Conservation (phyloP, 495 filamentous ascomycete genomes). For the Xylaria flabelliformis region DNA sequence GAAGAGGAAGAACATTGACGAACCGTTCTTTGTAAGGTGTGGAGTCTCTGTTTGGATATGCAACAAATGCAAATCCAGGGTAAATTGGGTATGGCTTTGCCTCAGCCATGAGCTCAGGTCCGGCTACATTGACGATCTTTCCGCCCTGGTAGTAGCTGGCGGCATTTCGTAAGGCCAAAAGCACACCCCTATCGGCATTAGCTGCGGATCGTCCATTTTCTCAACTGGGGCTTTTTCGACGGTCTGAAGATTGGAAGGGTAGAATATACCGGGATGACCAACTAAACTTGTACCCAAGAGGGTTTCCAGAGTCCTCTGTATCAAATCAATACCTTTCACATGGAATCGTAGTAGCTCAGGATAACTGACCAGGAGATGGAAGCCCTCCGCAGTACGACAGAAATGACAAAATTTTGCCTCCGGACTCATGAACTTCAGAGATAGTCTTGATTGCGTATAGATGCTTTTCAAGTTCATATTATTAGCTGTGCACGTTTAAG, state of each 20-base stretch:
- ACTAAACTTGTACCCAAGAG: constrained; percentile 95
- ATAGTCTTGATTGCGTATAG: constrained; percentile 92
- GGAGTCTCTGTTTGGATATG: constrained; percentile 92
- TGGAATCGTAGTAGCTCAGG: neutral
- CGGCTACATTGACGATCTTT: constrained; percentile 66
- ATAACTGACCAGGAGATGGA: constrained; percentile 35
- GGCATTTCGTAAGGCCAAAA: constrained; percentile 84
- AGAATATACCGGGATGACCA: constrained; percentile 59
- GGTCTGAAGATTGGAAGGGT: neutral
- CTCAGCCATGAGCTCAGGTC: constrained; percentile 78
- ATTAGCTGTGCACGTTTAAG: constrained; percentile 13
- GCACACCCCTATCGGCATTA: constrained; percentile 69
- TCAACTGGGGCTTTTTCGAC: neutral
- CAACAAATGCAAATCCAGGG: constrained; percentile 85
- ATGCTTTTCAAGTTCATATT: constrained; percentile 61
- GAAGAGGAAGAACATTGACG: neutral
- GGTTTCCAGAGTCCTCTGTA: constrained; percentile 86
- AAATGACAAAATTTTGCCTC: constrained; percentile 87
- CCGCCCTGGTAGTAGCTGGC: constrained; percentile 85
- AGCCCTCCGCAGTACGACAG: constrained; percentile 84
- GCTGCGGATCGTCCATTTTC: neutral
- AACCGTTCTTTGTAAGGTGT: constrained; percentile 78
- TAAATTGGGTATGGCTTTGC: constrained; percentile 94
- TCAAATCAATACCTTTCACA: neutral
- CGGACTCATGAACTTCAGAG: constrained; percentile 77